These are phyloP conservation scores for Forsythia suspensa DNA, from an alignment of 257 asterid genomes.

Conservation along the genomic window DNA sequence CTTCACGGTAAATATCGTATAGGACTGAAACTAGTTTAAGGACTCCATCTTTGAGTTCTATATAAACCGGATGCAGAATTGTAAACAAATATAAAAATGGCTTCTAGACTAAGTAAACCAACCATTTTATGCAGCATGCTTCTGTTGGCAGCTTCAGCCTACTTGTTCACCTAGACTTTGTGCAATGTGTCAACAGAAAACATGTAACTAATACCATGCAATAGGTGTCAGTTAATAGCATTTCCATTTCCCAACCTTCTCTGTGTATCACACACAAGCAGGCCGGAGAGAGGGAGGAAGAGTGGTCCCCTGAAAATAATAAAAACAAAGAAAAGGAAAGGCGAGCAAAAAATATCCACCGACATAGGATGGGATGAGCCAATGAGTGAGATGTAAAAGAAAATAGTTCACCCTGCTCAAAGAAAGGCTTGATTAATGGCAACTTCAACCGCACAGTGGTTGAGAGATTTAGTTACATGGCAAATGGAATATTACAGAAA, in stretches of 20 bases:
- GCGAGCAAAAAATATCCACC: no score
- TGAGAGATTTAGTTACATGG: neutral
- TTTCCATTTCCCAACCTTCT: neutral
- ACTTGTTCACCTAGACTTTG: neutral
- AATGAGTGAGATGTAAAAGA: no score
- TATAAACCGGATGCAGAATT: conserved; percentile 17
- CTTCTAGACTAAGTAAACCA: conserved; percentile 20
- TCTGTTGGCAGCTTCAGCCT: neutral
- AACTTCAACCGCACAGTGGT: neutral
- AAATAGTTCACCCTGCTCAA: neutral
- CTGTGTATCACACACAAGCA: no score
- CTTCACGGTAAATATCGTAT: neutral
- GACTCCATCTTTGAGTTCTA: neutral
- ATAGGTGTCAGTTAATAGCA: neutral
- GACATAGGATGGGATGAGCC: no score
- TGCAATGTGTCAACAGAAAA: neutral
- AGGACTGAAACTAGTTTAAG: neutral
- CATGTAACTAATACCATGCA: neutral
- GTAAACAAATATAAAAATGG: conserved; percentile 14
- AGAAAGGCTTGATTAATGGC: neutral
- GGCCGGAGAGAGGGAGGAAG: no score
- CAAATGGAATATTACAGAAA: neutral
- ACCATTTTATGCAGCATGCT: conserved; percentile 22
- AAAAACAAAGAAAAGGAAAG: no score
- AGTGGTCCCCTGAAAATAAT: no score